Base-by-base conservation (phyloP, 257 asterid species). In the Fraxinus anomala region DNA sequence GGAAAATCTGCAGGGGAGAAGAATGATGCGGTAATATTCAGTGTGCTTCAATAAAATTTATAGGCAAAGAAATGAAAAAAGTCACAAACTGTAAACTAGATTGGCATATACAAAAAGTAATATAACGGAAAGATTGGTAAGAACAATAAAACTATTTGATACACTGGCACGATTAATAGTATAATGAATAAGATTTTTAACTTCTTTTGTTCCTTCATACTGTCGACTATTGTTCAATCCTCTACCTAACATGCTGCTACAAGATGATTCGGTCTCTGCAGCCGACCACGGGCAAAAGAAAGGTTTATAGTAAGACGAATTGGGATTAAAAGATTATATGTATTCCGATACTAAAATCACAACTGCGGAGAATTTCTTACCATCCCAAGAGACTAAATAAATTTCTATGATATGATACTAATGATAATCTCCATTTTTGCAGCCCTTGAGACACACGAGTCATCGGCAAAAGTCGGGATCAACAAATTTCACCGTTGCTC, bases 1-100 rank as follows among this genome's bases (percentile, higher is more conserved):
- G 3, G 44, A 39, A 9, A 39, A 39, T 39, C 44, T 39, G 44
- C 44, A 39, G 44, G 44, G 13, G 86, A 83, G 76, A 81, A 81
- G 76, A 81, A 72, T 81, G 77, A 77, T 54, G 84, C 81, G 89
- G 91, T 87, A 79, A 71, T 39, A 14, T 16, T 23, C 77, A 77
- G 66, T 77, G 28, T 70, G 24, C 77, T 17, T 47, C 9, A 47
- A 49, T 49, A 44, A 16, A 51, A 73, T 17, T 39, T 44, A 26
- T 5, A 73, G 4, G 49, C 54, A 10, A 26, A 19, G 13, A 44
- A 30, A 28, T 4, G 6, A 5, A 2, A 44, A 0, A 47, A 73
- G 5, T 73, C 36, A 26, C 26, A 4, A 24, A 54, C 19, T 21
- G 16, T 44, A 11, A 13, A 54, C 19, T 21, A 37, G 26, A 61